These are phyloP conservation scores for Hypoxylon sp. DNA, from an alignment of 2,329 filamentous ascomycete genomes.

Conservation along the genomic window DNA sequence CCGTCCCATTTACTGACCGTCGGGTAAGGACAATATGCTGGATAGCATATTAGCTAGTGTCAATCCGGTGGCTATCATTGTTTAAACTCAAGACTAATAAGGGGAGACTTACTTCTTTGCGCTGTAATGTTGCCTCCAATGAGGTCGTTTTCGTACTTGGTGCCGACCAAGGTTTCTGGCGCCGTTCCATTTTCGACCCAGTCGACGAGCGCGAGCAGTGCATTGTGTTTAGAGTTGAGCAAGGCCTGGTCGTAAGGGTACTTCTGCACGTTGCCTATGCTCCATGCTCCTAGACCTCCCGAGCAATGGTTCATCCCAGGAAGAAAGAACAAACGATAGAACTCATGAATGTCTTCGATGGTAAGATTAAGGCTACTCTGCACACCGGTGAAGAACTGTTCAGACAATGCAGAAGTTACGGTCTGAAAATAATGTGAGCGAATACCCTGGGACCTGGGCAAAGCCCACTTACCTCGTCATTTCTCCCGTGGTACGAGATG, in stretches of 20 bases:
- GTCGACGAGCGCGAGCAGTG: conserved; percentile 27
- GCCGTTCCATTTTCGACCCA: conserved; percentile 33
- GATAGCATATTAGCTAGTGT: neutral
- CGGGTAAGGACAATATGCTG: conserved; percentile 36
- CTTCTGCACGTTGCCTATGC: conserved; percentile 30
- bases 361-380: conserved; percentile 28
- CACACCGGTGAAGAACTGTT: conserved; percentile 28
- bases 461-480: conserved; percentile 28
- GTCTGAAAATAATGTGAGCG: conserved; percentile 17
- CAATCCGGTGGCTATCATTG: too few relatives aligned
- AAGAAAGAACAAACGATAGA: conserved; percentile 46
- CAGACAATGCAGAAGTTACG: conserved; percentile 29
- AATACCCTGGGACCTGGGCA: neutral
- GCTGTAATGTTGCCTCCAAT: conserved; percentile 24
- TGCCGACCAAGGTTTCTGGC: conserved; percentile 31
- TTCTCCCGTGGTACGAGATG: conserved; percentile 39
- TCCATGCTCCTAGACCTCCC: conserved; percentile 29
- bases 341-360: conserved; percentile 41
- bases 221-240: conserved; percentile 34
- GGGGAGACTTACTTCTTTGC: conserved; percentile 31
- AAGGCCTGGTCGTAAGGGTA: conserved; percentile 30
- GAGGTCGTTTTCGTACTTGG: conserved; percentile 34
- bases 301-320: conserved; percentile 40
- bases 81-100: too few relatives aligned
- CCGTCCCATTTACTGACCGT: conserved; percentile 30